phyloP scores from a whole-genome alignment of 495 filamentous ascomycete species.

The Apodospora peruviana region DNA sequence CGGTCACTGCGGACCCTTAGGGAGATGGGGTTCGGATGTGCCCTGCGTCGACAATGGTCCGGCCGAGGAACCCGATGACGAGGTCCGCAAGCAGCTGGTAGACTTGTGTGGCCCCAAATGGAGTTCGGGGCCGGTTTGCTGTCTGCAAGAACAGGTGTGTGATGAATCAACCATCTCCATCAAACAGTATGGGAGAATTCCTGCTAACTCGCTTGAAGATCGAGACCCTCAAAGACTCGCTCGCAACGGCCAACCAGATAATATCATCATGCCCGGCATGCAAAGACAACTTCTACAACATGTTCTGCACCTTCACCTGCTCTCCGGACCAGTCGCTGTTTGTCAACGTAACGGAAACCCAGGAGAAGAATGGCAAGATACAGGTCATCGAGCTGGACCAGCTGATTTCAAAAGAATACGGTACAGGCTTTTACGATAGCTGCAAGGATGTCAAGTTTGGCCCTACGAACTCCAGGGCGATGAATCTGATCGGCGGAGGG shows the following conservation, averaged over 20 bases:
- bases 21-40: slow-evolving; percentile 78
- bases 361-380: slow-evolving; percentile 58
- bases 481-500: slow-evolving; percentile 91
- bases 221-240: slow-evolving; percentile 67
- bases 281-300: slow-evolving; percentile 94
- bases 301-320: slow-evolving; percentile 96
- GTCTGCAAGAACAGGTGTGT: slow-evolving; percentile 68
- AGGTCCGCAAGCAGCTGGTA: slow-evolving; percentile 69
- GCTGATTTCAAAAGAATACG: slow-evolving; percentile 80
- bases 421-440: slow-evolving; percentile 86
- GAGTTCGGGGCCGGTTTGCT: slow-evolving; percentile 78
- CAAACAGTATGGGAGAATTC: too few relatives aligned
- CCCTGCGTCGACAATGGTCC: slow-evolving; percentile 91
- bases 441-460: slow-evolving; percentile 99
- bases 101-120: slow-evolving; percentile 82
- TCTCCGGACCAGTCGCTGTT: slow-evolving; percentile 95
- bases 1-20: slow-evolving; percentile 84
- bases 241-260: slow-evolving; percentile 80
- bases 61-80: slow-evolving; percentile 65
- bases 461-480: slow-evolving; percentile 82
- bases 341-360: slow-evolving; percentile 80
- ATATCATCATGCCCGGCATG: slow-evolving; percentile 93
- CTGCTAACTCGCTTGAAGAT: slow-evolving; percentile 45
- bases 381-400: slow-evolving; percentile 87
- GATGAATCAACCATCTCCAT: slow-evolving; percentile 5